phyloP scores from a whole-genome alignment of 345 rosid species.

The Psidium guajava region DNA sequence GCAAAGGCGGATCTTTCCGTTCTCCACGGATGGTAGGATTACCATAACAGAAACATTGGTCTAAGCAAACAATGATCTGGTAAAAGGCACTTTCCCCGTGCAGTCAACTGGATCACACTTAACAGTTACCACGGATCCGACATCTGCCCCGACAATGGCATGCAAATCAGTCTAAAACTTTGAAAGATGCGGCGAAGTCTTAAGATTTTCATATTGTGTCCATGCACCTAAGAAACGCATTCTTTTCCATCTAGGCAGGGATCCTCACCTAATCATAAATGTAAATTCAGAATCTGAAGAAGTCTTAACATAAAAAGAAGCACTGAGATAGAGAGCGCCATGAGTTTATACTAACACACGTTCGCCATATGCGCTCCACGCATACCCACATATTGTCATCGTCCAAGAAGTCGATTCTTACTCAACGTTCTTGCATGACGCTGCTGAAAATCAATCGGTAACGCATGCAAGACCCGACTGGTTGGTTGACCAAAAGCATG shows the following conservation, averaged over 20 bases:
- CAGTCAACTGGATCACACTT: not conserved
- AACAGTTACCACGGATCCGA: not conserved
- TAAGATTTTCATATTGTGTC: not conserved
- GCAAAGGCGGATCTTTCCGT: not conserved
- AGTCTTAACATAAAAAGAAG: not conserved
- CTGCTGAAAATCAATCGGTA: not conserved
- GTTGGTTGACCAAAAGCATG: not conserved
- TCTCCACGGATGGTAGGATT: not conserved
- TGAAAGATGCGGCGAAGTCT: not conserved
- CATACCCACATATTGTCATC: not conserved
- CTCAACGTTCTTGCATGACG: not conserved
- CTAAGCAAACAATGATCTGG: not conserved
- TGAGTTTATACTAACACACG: not conserved
- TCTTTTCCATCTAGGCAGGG: not conserved
- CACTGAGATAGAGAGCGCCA: not conserved
- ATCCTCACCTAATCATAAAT: not conserved
- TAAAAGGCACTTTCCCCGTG: not conserved
- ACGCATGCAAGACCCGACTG: not conserved
- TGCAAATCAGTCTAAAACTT: not conserved
- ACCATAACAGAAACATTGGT: not conserved
- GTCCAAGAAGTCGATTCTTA: not conserved
- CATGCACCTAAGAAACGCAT: not conserved
- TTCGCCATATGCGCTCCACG: not conserved
- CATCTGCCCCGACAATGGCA: not conserved
- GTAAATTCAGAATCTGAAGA: not conserved